A percentile compares a stretch with the other conserved stretches of the same genome.
These are phyloP conservation scores for Pythium biforme DNA, from an alignment of 352 stramenopile genomes.

Conservation along the genomic window DNA sequence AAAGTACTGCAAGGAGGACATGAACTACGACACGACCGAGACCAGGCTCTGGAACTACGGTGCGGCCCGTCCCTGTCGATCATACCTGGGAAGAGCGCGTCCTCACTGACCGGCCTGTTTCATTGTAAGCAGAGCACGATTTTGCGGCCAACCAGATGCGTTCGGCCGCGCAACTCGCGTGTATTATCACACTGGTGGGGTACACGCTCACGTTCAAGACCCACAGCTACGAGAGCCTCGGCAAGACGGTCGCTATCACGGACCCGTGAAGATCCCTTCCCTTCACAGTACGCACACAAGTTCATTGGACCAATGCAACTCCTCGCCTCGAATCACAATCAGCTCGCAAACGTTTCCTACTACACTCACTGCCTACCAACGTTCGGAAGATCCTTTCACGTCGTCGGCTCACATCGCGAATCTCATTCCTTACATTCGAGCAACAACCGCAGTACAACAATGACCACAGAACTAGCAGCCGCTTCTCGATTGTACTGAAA, in stretches of 20 bases:
- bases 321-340: no score
- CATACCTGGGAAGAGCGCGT: no score
- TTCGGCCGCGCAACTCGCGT: slow-evolving; percentile 55
- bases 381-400: no score
- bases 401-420: no score
- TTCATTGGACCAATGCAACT: no score
- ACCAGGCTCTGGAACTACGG: slow-evolving; percentile 72
- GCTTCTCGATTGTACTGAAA: no score
- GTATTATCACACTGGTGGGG: slow-evolving; percentile 68
- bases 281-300: no score
- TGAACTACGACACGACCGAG: slow-evolving; percentile 52
- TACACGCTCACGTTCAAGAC: slow-evolving; percentile 67
- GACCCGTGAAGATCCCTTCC: neutral
- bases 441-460: no score
- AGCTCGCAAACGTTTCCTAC: no score
- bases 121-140: slow-evolving; percentile 33
- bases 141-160: slow-evolving; percentile 56
- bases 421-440: no score
- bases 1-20: slow-evolving; percentile 55
- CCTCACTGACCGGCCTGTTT: neutral
- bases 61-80: slow-evolving; percentile 13
- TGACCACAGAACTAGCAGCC: no score
- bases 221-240: slow-evolving; percentile 38
- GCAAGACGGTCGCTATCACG: neutral
- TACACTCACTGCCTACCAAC: no score